Evolutionary conservation across 148 eudicot species (phyloP).

Genomic region (Rhododendron griersonianum): DNA sequence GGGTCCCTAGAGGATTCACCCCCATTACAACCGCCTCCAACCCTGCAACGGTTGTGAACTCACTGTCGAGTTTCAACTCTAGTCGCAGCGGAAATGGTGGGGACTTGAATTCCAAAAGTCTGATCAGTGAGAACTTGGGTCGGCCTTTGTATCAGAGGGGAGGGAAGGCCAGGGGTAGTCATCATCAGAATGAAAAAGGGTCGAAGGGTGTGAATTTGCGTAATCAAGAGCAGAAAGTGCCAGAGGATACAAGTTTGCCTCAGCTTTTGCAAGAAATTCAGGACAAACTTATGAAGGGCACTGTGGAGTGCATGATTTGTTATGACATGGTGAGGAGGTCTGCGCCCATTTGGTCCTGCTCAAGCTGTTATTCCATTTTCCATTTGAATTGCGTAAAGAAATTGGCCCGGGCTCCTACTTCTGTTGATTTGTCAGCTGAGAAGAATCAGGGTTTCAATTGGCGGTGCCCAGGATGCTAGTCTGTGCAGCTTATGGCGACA

Average conservation of each 20-base stretch:
- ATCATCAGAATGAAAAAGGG: constrained; percentile 24
- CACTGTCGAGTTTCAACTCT: constrained; percentile 15
- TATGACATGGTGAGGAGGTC: constrained; percentile 91
- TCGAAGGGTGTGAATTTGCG: not conserved
- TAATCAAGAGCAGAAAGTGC: constrained; percentile 22
- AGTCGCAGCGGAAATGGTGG: constrained; percentile 25
- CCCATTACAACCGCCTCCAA: not conserved
- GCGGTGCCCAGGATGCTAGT: constrained; percentile 97
- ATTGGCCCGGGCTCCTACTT: constrained; percentile 95
- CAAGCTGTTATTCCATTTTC: constrained; percentile 84
- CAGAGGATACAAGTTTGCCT: constrained; percentile 42
- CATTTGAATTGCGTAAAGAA: constrained; percentile 84
- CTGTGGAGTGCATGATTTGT: constrained; percentile 96
- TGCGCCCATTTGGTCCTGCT: constrained; percentile 86
- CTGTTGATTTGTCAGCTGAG: constrained; percentile 71
- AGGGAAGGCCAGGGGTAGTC: constrained; percentile 26
- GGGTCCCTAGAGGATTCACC: constrained; percentile 62
- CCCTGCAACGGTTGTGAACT: constrained; percentile 23
- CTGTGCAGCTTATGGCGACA: constrained; percentile 66
- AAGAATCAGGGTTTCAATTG: constrained; percentile 83
- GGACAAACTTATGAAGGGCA: constrained; percentile 76
- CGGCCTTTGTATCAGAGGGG: constrained; percentile 41
- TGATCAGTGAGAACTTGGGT: constrained; percentile 31
- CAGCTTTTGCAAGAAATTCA: constrained; percentile 91
- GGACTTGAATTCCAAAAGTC: constrained; percentile 14